These are phyloP conservation scores for Panaeolus papilionaceus DNA, from an alignment of 768 basidiomycete species.

Conservation along the genomic window DNA sequence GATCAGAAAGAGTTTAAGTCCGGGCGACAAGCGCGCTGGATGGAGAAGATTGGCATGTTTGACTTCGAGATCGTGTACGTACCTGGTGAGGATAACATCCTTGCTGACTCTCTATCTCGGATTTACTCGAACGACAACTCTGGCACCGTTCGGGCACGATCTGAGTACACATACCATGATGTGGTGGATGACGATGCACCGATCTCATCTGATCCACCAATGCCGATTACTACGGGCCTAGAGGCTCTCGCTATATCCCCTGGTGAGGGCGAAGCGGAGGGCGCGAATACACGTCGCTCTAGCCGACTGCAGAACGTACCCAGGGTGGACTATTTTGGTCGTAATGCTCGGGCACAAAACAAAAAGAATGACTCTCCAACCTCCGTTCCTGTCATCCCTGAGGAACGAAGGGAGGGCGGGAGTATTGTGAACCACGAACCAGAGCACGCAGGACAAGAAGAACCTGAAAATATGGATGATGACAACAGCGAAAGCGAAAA, in stretches of 20 bases:
- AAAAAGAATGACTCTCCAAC: conserved; percentile 7
- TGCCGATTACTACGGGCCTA: background rate
- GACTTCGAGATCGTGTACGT: conserved; percentile 41
- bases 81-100: conserved; percentile 42
- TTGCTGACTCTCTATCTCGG: conserved; percentile 47
- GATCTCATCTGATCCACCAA: background rate
- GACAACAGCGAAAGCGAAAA: no score
- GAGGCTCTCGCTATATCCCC: background rate
- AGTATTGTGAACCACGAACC: conserved; percentile 9
- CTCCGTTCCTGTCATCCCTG: conserved; percentile 32
- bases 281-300: background rate
- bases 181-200: conserved; percentile 28
- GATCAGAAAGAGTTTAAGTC: conserved; percentile 44
- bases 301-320: conserved; percentile 13
- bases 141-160: conserved; percentile 23
- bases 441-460: no score
- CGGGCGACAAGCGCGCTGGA: conserved; percentile 42
- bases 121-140: conserved; percentile 29
- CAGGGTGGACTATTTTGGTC: conserved; percentile 1
- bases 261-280: background rate
- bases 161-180: conserved; percentile 30
- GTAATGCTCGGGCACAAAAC: background rate
- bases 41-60: conserved; percentile 44
- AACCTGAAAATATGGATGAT: no score
- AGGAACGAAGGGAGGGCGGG: conserved; percentile 33